Conservation (phyloP, 352 stramenopile genomes). For the Phytophthora constricta region DNA sequence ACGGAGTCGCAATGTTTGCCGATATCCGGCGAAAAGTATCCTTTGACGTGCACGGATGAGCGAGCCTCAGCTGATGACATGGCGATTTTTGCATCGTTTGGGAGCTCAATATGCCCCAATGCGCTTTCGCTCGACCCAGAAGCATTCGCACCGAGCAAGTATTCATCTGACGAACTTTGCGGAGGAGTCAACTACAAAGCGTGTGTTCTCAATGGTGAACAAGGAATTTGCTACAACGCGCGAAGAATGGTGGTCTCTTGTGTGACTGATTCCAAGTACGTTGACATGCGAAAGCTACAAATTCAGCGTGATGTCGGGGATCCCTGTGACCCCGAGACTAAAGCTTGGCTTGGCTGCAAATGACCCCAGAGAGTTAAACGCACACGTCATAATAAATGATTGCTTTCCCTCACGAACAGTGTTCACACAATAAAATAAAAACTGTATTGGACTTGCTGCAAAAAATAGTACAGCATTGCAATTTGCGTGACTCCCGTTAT, state of each 20-base stretch:
- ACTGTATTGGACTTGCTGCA: no score
- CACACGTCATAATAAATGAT: no score
- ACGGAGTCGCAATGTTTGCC: conserved; percentile 27
- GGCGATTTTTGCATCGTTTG: neutral
- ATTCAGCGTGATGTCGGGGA: conserved; percentile 23
- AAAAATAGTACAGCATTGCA: no score
- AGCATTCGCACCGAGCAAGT: conserved; percentile 12
- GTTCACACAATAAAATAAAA: no score
- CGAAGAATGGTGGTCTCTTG: conserved; percentile 31
- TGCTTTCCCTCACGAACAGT: no score
- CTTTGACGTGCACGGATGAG: conserved; percentile 12
- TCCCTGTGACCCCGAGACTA: conserved; percentile 25
- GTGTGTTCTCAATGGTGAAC: conserved; percentile 16
- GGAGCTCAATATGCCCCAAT: neutral
- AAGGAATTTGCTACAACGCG: conserved; percentile 39
- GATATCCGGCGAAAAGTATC: conserved; percentile 14
- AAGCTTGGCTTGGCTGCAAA: conserved; percentile 36
- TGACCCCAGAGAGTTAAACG: neutral
- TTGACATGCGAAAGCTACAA: conserved; percentile 29
- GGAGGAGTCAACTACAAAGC: conserved; percentile 33
- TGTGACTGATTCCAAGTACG: conserved; percentile 12
- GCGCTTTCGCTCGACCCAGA: conserved; percentile 8
- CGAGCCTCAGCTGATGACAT: conserved; percentile 11
- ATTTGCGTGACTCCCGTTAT: no score
- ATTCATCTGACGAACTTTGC: conserved; percentile 30